Percentiles rank a stretch among this genome's conserved stretches.
phyloP scores from a whole-genome alignment of 129 eudicot genomes.

The Tagetes erecta region DNA sequence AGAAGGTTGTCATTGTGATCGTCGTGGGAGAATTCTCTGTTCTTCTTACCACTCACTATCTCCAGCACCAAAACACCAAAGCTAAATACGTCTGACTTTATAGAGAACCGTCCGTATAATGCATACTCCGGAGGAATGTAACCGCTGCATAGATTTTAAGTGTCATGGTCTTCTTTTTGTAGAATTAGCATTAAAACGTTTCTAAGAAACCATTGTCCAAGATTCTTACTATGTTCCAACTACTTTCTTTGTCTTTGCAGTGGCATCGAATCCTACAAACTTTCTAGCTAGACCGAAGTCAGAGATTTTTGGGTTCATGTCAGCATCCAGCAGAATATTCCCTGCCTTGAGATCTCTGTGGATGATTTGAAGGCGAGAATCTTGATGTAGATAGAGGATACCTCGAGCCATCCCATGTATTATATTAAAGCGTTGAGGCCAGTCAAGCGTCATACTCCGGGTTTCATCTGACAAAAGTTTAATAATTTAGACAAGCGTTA shows the following conservation, averaged over 20 bases:
- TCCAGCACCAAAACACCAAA: conserved; percentile 46
- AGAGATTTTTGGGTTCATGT: conserved; percentile 51
- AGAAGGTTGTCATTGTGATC: conserved; percentile 46
- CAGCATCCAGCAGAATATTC: conserved; percentile 37
- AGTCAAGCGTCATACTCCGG: conserved; percentile 19
- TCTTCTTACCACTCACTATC: conserved; percentile 47
- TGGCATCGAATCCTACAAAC: conserved; percentile 35
- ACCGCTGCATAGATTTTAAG: conserved; percentile 32
- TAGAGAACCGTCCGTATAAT: conserved; percentile 40
- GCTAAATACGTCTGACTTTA: conserved; percentile 53
- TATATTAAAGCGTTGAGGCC: conserved; percentile 25
- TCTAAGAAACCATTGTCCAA: background rate
- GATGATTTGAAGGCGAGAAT: conserved; percentile 31
- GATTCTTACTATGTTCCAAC: conserved; percentile 52
- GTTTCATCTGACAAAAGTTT: conserved; percentile 11
- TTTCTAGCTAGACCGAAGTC: conserved; percentile 51
- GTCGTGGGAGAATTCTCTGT: conserved; percentile 40
- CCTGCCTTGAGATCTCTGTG: conserved; percentile 52
- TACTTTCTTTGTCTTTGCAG: conserved; percentile 43
- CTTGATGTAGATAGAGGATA: conserved; percentile 35
- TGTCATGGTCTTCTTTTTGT: background rate
- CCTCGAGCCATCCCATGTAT: conserved; percentile 35
- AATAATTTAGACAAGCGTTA: background rate
- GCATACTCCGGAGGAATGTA: conserved; percentile 53
- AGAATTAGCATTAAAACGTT: background rate